Conservation (phyloP, 2,329 filamentous ascomycete genomes). For the Fusarium phyllophilum region DNA sequence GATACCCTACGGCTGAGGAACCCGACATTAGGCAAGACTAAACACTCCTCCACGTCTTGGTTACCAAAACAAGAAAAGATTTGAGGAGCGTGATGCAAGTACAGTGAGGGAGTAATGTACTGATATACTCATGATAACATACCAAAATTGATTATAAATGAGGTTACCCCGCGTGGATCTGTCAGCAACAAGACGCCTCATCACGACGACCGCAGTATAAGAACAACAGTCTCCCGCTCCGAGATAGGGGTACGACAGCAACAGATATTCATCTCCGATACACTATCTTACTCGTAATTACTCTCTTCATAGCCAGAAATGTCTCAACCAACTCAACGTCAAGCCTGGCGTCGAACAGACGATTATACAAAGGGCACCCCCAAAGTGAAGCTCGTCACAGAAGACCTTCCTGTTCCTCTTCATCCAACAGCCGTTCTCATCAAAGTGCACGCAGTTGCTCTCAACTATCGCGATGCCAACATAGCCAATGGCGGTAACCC, state of each 20-base stretch:
- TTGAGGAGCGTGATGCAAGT: neutral
- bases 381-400: slow-evolving; percentile 49
- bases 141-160: neutral
- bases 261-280: too few species aligned
- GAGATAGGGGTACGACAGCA: neutral
- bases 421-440: slow-evolving; percentile 46
- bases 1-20: slow-evolving; percentile 6
- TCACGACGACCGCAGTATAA: neutral
- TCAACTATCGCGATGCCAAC: slow-evolving; percentile 51
- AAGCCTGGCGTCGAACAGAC: slow-evolving; percentile 44
- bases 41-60: neutral
- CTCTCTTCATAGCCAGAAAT: neutral
- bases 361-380: slow-evolving; percentile 44
- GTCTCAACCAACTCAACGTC: slow-evolving; percentile 30
- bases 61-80: neutral
- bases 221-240: neutral
- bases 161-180: neutral
- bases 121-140: neutral
- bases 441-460: slow-evolving; percentile 47
- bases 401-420: slow-evolving; percentile 46
- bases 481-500: slow-evolving; percentile 54
- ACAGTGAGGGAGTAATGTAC: neutral
- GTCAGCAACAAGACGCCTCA: neutral
- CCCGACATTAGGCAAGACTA: neutral
- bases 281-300: neutral